Evolutionary conservation across 2,329 filamentous ascomycete species (phyloP), one percentile per base, ranked within the genome.

Genomic region (Aureobasidium lini): DNA sequence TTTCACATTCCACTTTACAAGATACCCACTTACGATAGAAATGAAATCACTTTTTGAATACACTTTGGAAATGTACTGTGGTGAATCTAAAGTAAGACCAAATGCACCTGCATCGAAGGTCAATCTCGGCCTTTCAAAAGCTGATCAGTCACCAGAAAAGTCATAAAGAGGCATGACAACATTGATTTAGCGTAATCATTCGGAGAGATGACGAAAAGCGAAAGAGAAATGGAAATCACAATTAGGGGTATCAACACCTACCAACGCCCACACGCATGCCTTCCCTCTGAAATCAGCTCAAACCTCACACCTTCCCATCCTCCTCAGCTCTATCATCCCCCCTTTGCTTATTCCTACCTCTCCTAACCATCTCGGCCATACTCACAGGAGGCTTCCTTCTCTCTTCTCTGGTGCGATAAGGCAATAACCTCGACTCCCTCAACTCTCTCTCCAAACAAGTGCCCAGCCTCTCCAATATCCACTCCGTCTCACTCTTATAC

Each of bases 381-480:
- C 66, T 60, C n/a, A 72, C 65, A 0, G 70, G 70, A 8, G 70
- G 70, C 50, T 60, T 53, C 46, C 56, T 62, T 52, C 60, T 63
- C 8, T 70, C 69, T 3, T 70, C 69, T 42, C 66, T 66, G 4
- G 65, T 52, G 37, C 64, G 61, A 16, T 67, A 61, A 47, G 73
- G 48, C 52, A 43, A 37, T 15, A 59, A 36, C n/a, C 57, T 60
- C 42, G 43, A 46, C 9, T 62, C 42, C n/a, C 46, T 73, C 44
- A 82, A 68, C 70, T 82, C 78, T 11, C 73, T 70, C 53, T 81
- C 77, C 39, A 92, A 73, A 61, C 74, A 80, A 54, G 77, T 76
- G 62, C 81, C 80, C 54, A 91, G 70, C 61, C 82, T 78, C 61
- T 89, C 84, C 42, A 90, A 70, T 37, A 91, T 83, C 88, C 88